Conservation (phyloP, 306 rosid species). For the Vachellia collinsii region DNA sequence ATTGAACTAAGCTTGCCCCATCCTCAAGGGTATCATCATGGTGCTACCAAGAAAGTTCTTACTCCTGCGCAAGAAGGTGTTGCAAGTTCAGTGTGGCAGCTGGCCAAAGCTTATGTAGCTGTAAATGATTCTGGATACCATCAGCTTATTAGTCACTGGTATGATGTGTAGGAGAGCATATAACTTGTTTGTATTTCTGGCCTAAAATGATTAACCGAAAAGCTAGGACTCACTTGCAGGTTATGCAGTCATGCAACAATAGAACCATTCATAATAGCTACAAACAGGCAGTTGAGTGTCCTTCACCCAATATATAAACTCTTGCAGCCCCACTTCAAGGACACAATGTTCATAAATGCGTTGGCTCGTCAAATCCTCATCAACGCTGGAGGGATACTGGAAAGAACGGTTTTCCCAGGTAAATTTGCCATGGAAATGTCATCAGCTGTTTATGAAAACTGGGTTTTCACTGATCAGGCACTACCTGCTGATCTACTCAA, state of each 20-base stretch:
- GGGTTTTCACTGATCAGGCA: constrained; percentile 86
- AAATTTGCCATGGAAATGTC: constrained; percentile 86
- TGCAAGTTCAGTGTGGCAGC: constrained; percentile 76
- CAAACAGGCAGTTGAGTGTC: constrained; percentile 76
- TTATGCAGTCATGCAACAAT: constrained; percentile 82
- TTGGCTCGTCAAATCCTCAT: constrained; percentile 85
- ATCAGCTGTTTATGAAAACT: constrained; percentile 58
- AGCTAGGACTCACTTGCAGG: constrained; percentile 53
- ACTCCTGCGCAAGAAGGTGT: constrained; percentile 63
- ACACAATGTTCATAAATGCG: constrained; percentile 91
- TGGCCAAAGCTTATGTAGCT: constrained; percentile 89
- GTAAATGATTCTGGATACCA: constrained; percentile 95
- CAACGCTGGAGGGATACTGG: constrained; percentile 80
- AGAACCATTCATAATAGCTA: constrained; percentile 87
- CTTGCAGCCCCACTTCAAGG: constrained; percentile 80
- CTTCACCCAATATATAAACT: constrained; percentile 87
- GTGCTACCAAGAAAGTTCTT: constrained; percentile 73
- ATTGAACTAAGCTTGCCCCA: constrained; percentile 92
- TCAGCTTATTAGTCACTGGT: constrained; percentile 95
- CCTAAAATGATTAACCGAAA: neutral
- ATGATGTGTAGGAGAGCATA: constrained; percentile 22
- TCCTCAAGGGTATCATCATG: constrained; percentile 77
- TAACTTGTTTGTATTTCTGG: constrained; percentile 6
- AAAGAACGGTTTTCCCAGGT: constrained; percentile 86
- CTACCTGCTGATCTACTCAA: constrained; percentile 78